Conservation (phyloP, 495 filamentous ascomycete species). For the Collariella sp. region DNA sequence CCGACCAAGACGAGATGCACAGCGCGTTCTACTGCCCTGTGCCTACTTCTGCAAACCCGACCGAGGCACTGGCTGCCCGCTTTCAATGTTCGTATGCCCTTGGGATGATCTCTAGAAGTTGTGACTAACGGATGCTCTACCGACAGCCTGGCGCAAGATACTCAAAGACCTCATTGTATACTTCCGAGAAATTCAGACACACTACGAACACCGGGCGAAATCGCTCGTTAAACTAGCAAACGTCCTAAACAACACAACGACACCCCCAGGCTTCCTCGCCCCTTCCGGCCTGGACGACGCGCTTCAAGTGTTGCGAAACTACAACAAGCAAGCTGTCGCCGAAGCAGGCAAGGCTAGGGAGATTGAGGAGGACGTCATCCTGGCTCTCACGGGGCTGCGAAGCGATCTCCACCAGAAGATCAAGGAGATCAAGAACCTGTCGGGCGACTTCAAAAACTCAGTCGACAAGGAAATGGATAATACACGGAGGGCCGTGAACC, state of each 20-base stretch:
- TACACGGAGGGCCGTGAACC: slow-evolving; percentile 61
- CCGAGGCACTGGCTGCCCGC: slow-evolving; percentile 78
- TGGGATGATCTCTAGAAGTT: background rate
- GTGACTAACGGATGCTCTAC: slow-evolving; percentile 7
- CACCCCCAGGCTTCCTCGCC: slow-evolving; percentile 61
- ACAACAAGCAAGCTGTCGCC: slow-evolving; percentile 69
- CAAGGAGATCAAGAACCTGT: slow-evolving; percentile 90
- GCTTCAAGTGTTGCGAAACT: slow-evolving; percentile 66
- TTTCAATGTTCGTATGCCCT: slow-evolving; percentile 66
- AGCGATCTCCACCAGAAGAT: slow-evolving; percentile 90
- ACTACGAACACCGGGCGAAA: slow-evolving; percentile 82
- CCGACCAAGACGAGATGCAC: slow-evolving; percentile 61
- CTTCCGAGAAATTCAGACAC: slow-evolving; percentile 84
- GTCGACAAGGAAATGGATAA: slow-evolving; percentile 71
- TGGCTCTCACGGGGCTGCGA: slow-evolving; percentile 72
- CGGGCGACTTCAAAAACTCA: slow-evolving; percentile 88
- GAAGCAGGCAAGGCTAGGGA: slow-evolving; percentile 86
- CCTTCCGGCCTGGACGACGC: slow-evolving; percentile 82
- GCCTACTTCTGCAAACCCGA: slow-evolving; percentile 78
- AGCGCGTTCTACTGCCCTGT: slow-evolving; percentile 84
- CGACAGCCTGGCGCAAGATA: slow-evolving; percentile 82
- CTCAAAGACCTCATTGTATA: slow-evolving; percentile 92
- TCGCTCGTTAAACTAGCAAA: slow-evolving; percentile 74
- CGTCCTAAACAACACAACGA: slow-evolving; percentile 67
- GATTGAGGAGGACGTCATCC: slow-evolving; percentile 84